Evolutionary conservation across 495 filamentous ascomycete genomes (phyloP).

Genomic region (Darksidea phi): DNA sequence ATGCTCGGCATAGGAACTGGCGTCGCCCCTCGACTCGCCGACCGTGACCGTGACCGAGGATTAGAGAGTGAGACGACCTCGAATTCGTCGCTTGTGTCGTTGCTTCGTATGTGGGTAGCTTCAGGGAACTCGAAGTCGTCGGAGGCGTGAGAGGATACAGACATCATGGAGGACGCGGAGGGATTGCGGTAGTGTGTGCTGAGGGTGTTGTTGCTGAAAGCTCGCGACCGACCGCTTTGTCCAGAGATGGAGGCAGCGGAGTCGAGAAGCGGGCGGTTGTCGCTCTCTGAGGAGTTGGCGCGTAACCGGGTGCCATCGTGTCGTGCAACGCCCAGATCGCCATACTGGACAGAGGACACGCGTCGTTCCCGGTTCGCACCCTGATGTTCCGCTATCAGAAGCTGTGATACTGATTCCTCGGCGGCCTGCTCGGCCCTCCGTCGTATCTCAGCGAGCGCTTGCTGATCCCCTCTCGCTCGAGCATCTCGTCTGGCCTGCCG

Average conservation of each 20-base stretch:
- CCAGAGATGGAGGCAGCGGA: slow-evolving; percentile 62
- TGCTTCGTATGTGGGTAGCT: slow-evolving; percentile 23
- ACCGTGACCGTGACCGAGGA: slow-evolving; percentile 22
- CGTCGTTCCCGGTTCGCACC: slow-evolving; percentile 65
- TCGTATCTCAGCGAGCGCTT: slow-evolving; percentile 54
- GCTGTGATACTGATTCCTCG: slow-evolving; percentile 16
- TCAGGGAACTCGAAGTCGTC: slow-evolving; percentile 35
- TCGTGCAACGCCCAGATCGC: slow-evolving; percentile 77
- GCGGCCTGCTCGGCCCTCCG: slow-evolving; percentile 34
- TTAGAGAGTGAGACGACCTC: slow-evolving; percentile 32
- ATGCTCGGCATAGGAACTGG: slow-evolving; percentile 16
- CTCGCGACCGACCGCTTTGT: slow-evolving; percentile 31
- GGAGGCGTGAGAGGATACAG: slow-evolving; percentile 26
- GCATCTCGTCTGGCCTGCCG: slow-evolving; percentile 65
- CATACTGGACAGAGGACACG: slow-evolving; percentile 82
- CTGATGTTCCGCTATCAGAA: slow-evolving; percentile 65
- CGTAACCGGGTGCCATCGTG: slow-evolving; percentile 87
- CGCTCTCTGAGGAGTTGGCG: slow-evolving; percentile 75
- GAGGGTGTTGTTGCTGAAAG: slow-evolving; percentile 32
- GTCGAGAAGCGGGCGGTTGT: slow-evolving; percentile 68
- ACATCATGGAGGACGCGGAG: slow-evolving; percentile 37
- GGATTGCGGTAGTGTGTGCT: slow-evolving; percentile 35
- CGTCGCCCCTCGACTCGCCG: slow-evolving; percentile 17
- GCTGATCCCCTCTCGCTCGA: slow-evolving; percentile 63
- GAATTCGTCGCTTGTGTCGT: slow-evolving; percentile 29